Percentiles rank a stretch among this genome's conserved stretches.
These are phyloP conservation scores for Catenaria anguillulae DNA, from an alignment of 371 early-diverging fungal genomes.

Conservation along the genomic window DNA sequence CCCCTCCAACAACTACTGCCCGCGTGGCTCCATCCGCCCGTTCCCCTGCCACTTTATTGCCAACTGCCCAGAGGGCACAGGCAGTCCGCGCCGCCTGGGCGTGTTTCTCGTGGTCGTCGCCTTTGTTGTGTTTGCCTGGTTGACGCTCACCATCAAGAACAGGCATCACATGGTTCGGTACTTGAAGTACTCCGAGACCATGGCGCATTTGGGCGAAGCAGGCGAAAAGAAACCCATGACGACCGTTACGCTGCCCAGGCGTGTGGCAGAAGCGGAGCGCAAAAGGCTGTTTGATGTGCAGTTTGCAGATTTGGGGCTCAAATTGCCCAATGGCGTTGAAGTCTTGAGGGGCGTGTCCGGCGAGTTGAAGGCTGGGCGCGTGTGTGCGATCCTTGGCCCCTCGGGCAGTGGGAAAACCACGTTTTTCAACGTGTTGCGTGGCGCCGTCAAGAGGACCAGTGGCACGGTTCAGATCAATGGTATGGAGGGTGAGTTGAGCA, in stretches of 20 bases:
- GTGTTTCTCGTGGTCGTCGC: conserved; percentile 7
- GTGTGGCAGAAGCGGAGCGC: conserved; percentile 8
- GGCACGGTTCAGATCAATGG: conserved; percentile 43
- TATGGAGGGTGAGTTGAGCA: conserved; percentile 30
- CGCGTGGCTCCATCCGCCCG: conserved; percentile 13
- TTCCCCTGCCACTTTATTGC: conserved; percentile 14
- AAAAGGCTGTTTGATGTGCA: conserved; percentile 27
- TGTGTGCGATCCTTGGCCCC: conserved; percentile 67
- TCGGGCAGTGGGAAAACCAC: conserved; percentile 56
- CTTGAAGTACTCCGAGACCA: conserved; percentile 15
- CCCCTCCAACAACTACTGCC: conserved; percentile 18
- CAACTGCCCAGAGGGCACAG: conserved; percentile 13
- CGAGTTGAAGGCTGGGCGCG: conserved; percentile 28
- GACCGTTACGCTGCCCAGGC: conserved; percentile 5
- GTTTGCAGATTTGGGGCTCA: conserved; percentile 37
- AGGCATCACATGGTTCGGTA: neutral
- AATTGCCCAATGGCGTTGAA: conserved; percentile 32
- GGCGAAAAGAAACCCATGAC: neutral
- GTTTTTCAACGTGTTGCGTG: conserved; percentile 15
- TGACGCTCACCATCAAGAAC: neutral
- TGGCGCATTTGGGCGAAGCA: conserved; percentile 3
- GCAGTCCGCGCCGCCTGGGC: conserved; percentile 6
- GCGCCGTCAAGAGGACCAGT: conserved; percentile 24
- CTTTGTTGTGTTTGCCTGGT: neutral
- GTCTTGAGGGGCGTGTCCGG: conserved; percentile 41